A percentile compares a stretch with the other conserved stretches of the same genome.
Conservation (phyloP, 805 yeast genomes). For the Metschnikowia baotianmanensis region DNA sequence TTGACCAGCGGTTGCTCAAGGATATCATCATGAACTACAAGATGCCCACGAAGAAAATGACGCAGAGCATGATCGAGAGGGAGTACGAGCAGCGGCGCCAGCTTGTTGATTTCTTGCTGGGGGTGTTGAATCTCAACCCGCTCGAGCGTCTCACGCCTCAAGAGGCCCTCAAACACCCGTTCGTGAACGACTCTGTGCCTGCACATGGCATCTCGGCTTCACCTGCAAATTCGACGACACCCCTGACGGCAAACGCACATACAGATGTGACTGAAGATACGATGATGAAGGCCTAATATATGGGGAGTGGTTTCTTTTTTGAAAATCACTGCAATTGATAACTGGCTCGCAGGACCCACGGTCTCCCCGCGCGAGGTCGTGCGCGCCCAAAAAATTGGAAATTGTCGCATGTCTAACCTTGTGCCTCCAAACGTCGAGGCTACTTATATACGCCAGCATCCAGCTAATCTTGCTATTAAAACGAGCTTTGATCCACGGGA, state of each 20-base stretch:
- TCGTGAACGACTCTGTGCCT: slow-evolving; percentile 47
- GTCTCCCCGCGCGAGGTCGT: slow-evolving; percentile 7
- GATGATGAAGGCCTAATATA: slow-evolving; percentile 4
- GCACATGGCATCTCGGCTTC: background rate
- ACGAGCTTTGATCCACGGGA: background rate
- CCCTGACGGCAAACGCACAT: slow-evolving; percentile 7
- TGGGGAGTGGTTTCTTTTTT: background rate
- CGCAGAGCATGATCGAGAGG: slow-evolving; percentile 52
- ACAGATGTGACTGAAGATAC: slow-evolving; percentile 4
- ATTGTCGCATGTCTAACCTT: background rate
- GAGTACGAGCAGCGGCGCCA: slow-evolving; percentile 73
- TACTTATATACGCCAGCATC: background rate
- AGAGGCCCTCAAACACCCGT: slow-evolving; percentile 90
- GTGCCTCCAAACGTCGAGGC: background rate
- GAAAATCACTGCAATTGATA: background rate
- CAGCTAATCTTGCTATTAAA: background rate
- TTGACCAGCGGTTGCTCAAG: slow-evolving; percentile 57
- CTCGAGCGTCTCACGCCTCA: slow-evolving; percentile 96
- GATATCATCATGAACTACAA: slow-evolving; percentile 80
- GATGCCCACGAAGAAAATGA: slow-evolving; percentile 58
- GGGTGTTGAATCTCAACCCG: slow-evolving; percentile 81
- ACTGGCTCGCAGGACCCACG: background rate
- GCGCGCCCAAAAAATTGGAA: slow-evolving; percentile 5
- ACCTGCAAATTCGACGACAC: slow-evolving; percentile 2
- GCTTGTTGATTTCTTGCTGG: slow-evolving; percentile 73